Conservation (phyloP, 306 rosid genomes). For the Canavalia ensiformis region DNA sequence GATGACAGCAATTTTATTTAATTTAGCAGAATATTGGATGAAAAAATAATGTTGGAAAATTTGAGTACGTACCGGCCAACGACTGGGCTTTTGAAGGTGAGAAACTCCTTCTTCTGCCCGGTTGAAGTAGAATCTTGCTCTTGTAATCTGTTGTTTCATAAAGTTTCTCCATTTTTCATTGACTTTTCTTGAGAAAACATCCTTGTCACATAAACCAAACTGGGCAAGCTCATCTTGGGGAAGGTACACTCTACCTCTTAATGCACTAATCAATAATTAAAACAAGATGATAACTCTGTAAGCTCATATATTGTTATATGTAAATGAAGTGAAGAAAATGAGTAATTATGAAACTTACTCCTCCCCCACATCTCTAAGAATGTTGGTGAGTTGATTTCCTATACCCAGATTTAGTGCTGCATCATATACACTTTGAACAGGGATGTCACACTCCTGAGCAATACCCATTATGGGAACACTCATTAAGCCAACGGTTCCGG, state of each 20-base stretch:
- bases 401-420: constrained; percentile 82
- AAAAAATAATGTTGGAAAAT: too few species aligned
- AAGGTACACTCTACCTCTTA: constrained; percentile 88
- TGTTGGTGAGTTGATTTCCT: constrained; percentile 90
- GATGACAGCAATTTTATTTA: neutral
- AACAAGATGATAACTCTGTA: neutral
- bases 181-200: constrained; percentile 71
- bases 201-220: constrained; percentile 71
- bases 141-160: constrained; percentile 82
- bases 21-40: neutral
- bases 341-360: constrained; percentile 64
- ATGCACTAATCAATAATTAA: constrained; percentile 62
- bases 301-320: neutral
- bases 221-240: constrained; percentile 95
- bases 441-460: constrained; percentile 65
- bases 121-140: constrained; percentile 85
- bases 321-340: neutral
- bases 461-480: constrained; percentile 93
- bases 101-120: constrained; percentile 85
- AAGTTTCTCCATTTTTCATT: constrained; percentile 76
- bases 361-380: constrained; percentile 94
- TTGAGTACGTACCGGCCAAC: constrained; percentile 77
- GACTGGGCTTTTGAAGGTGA: constrained; percentile 86
- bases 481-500: constrained; percentile 95
- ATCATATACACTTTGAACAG: constrained; percentile 65